Conservation (phyloP, 1,139 yeast species). For the Suhomyces atakaporum region DNA sequence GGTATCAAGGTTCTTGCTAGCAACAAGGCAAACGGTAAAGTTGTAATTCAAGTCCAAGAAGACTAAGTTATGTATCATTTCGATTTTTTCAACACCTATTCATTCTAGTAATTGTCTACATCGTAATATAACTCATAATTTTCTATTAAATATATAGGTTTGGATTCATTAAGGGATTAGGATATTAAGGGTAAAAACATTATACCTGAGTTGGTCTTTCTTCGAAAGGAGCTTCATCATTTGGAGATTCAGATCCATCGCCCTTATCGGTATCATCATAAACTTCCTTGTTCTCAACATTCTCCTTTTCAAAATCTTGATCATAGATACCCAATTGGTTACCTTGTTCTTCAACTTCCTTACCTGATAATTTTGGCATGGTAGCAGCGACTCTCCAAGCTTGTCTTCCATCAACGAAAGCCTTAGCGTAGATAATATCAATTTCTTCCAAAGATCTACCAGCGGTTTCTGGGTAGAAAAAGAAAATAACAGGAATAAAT, state of each 20-base stretch:
- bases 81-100: too few species aligned
- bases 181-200: slow-evolving; percentile 3
- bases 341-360: slow-evolving; percentile 52
- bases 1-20: slow-evolving; percentile 51
- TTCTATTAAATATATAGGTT: slow-evolving; percentile 5
- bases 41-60: slow-evolving; percentile 40
- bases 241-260: slow-evolving; percentile 16
- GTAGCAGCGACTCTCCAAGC: slow-evolving; percentile 55
- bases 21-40: slow-evolving; percentile 63
- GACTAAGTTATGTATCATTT: too few species aligned
- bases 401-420: slow-evolving; percentile 46
- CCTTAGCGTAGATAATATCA: slow-evolving; percentile 49
- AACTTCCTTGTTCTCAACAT: slow-evolving; percentile 35
- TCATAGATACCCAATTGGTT: slow-evolving; percentile 49
- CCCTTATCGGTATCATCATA: slow-evolving; percentile 24
- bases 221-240: slow-evolving; percentile 12
- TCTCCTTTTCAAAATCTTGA: slow-evolving; percentile 40
- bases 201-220: slow-evolving; percentile 15
- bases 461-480: slow-evolving; percentile 52
- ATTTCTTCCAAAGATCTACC: slow-evolving; percentile 52
- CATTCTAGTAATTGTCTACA: too few species aligned
- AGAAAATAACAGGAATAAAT: slow-evolving; percentile 45
- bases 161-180: slow-evolving; percentile 3
- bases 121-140: too few species aligned
- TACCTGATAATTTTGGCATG: slow-evolving; percentile 46